phyloP scores from a whole-genome alignment of 2,329 filamentous ascomycete species.

The Apiospora marii region DNA sequence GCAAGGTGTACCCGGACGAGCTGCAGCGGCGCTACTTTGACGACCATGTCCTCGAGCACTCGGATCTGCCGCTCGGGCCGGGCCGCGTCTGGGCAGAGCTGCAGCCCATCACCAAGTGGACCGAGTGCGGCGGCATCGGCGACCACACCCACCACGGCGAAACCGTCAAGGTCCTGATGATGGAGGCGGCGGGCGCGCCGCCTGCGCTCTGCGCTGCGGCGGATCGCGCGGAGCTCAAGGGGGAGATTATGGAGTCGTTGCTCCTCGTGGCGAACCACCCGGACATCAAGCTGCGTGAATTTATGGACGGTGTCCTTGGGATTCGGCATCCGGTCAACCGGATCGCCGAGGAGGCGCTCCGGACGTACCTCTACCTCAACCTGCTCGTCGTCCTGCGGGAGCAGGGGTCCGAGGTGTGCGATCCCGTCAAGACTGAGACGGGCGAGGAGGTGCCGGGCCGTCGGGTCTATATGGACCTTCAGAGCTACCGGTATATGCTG shows the following conservation, averaged over 20 bases:
- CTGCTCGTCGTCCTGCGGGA: constrained; percentile 17
- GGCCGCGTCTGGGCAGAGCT: not conserved
- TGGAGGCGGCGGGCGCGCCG: constrained; percentile 3
- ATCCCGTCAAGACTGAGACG: not conserved
- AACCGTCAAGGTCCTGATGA: constrained; percentile 8
- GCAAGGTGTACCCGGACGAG: constrained; percentile 6
- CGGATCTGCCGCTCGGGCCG: not conserved
- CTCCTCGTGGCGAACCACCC: constrained; percentile 19
- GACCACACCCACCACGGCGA: not conserved
- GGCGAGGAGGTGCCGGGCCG: not conserved
- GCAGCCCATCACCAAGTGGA: not conserved
- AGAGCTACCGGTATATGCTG: not conserved
- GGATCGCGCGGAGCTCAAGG: not conserved
- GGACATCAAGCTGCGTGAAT: not conserved
- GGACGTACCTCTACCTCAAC: constrained; percentile 21
- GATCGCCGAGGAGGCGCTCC: constrained; percentile 12
- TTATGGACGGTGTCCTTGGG: not conserved
- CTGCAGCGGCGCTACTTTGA: constrained; percentile 3
- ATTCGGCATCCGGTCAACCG: not conserved
- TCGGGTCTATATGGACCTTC: not conserved
- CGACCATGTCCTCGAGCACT: not conserved
- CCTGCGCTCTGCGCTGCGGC: not conserved
- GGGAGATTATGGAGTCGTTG: constrained; percentile 3
- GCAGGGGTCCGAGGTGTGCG: not conserved
- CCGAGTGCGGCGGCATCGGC: not conserved